Evolutionary conservation across 768 basidiomycete species (phyloP).

Genomic region (Suillus fuscotomentosus): DNA sequence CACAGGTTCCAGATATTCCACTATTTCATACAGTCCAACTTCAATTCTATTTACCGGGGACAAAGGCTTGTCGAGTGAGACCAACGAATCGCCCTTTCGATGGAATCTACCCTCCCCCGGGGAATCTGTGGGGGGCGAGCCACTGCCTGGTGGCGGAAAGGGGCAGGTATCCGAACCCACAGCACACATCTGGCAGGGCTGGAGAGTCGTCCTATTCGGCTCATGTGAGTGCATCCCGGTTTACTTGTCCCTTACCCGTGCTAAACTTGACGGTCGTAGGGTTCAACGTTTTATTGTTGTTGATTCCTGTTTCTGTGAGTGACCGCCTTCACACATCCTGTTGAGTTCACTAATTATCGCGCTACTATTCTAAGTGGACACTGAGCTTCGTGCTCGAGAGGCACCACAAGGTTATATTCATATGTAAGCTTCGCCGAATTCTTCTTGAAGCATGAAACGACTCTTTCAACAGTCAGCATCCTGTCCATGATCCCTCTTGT

Average conservation of each 20-base stretch:
- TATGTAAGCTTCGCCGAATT: constrained; percentile 43
- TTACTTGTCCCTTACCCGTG: background rate
- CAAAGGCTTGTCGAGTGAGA: constrained; percentile 15
- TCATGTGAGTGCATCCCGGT: constrained; percentile 46
- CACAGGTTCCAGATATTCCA: constrained; percentile 23
- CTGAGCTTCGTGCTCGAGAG: constrained; percentile 46
- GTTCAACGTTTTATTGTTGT: constrained; percentile 65
- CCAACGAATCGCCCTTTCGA: constrained; percentile 27
- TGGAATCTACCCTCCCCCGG: constrained; percentile 28
- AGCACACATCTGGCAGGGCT: constrained; percentile 43
- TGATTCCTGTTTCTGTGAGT: constrained; percentile 69
- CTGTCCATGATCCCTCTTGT: constrained; percentile 78
- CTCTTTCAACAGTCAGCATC: constrained; percentile 48
- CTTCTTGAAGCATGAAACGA: background rate
- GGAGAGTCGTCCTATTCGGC: constrained; percentile 51
- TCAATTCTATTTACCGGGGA: constrained; percentile 23
- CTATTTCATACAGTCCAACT: constrained; percentile 22
- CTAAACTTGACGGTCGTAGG: constrained; percentile 38
- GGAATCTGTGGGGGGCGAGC: constrained; percentile 6
- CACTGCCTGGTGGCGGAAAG: background rate
- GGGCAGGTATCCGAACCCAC: constrained; percentile 5
- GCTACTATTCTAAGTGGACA: constrained; percentile 45
- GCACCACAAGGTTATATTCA: constrained; percentile 56
- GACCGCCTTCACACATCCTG: background rate
- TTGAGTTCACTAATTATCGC: background rate